A percentile compares a stretch with the other conserved stretches of the same genome.
Conservation (phyloP, 2,329 filamentous ascomycete genomes). For the Zalaria obscura region DNA sequence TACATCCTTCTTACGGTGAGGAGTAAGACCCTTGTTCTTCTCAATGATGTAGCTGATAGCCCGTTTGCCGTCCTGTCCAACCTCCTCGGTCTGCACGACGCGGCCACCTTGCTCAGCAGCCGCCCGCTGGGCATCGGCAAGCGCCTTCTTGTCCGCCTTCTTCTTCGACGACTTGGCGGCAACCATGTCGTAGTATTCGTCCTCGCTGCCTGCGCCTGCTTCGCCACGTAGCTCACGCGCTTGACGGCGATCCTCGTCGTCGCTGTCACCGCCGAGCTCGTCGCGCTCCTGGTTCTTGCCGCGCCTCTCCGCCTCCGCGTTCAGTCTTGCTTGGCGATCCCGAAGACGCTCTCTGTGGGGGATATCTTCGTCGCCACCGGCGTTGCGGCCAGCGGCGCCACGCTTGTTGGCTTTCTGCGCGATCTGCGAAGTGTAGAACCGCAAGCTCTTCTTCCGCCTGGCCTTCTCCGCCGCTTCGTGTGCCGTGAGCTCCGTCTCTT, state of each 20-base stretch:
- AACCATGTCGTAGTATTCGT: slow-evolving; percentile 85
- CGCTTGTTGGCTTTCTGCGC: slow-evolving; percentile 87
- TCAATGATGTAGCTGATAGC: slow-evolving; percentile 87
- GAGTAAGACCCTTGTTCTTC: slow-evolving; percentile 93
- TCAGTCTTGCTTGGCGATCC: slow-evolving; percentile 74
- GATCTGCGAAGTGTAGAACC: slow-evolving; percentile 97
- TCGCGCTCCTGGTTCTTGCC: slow-evolving; percentile 54
- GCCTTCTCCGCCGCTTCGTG: slow-evolving; percentile 76
- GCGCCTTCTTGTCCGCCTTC: slow-evolving; percentile 64
- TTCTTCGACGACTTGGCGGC: slow-evolving; percentile 48
- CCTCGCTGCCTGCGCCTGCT: slow-evolving; percentile 36
- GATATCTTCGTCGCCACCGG: slow-evolving; percentile 68
- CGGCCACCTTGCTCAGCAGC: slow-evolving; percentile 43
- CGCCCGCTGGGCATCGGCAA: slow-evolving; percentile 40
- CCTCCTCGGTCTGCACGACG: slow-evolving; percentile 51
- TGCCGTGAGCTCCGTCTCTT: slow-evolving; percentile 67
- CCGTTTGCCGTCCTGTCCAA: slow-evolving; percentile 76
- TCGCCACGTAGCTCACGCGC: slow-evolving; percentile 33
- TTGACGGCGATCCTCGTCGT: slow-evolving; percentile 46
- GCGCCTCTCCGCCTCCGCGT: slow-evolving; percentile 74
- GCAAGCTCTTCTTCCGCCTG: slow-evolving; percentile 75
- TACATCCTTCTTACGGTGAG: slow-evolving; percentile 83
- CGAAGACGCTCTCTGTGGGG: slow-evolving; percentile 79
- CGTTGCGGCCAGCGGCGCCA: slow-evolving; percentile 54
- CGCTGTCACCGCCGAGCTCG: slow-evolving; percentile 56